Percentiles rank a stretch among this genome's conserved stretches.
phyloP scores from a whole-genome alignment of 352 stramenopile species.

The Phytopythium aichiense region DNA sequence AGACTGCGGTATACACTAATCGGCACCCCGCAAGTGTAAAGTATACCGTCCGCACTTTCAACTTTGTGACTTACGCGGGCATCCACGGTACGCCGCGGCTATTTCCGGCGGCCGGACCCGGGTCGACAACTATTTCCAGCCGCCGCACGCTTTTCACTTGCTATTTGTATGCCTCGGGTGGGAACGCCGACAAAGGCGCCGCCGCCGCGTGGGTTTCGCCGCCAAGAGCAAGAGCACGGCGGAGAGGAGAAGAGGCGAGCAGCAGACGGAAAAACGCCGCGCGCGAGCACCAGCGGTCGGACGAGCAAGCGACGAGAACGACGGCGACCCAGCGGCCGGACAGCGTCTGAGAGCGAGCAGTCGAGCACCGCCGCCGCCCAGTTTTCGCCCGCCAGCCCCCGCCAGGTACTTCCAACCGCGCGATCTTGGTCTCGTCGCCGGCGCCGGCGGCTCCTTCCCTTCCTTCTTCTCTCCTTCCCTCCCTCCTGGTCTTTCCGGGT shows the following conservation, averaged over 20 bases:
- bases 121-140: not conserved
- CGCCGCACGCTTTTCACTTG: not conserved
- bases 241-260: not conserved
- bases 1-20: not conserved
- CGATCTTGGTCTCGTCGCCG: not conserved
- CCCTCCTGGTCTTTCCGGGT: not conserved
- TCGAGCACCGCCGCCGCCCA: not conserved
- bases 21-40: not conserved
- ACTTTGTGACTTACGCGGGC: not conserved
- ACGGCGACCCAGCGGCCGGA: not conserved
- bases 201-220: constrained; percentile 1
- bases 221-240: not conserved
- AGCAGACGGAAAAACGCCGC: constrained; percentile 9
- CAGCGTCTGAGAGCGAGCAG: too few relatives aligned
- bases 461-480: not conserved
- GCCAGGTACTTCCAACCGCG: not conserved
- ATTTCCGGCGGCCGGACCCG: not conserved
- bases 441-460: not conserved
- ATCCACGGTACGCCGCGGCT: not conserved
- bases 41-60: not conserved
- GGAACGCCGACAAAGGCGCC: not conserved
- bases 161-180: not conserved
- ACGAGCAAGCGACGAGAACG: not conserved
- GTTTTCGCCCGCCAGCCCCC: not conserved
- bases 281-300: constrained; percentile 3